Evolutionary conservation across 1,284 basidiomycete genomes (phyloP), one percentile per base, ranked within the genome.

Genomic region (Taiwanofungus camphoratus): DNA sequence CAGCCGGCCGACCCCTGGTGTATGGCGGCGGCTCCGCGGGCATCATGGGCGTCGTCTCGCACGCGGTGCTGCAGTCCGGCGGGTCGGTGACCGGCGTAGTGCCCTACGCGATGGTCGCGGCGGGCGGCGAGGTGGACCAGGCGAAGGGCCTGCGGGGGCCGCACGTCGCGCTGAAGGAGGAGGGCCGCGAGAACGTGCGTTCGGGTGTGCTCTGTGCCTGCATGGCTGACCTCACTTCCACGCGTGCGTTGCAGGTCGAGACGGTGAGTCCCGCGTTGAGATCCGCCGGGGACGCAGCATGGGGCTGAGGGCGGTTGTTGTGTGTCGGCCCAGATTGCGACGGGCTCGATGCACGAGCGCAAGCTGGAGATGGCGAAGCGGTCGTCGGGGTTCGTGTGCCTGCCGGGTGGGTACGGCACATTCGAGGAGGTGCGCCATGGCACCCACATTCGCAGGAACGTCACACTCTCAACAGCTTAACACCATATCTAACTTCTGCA

Each of bases 351-450:
- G 93, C 93, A 96, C 58, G 87, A 92, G 56, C 79, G 93, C 18
- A 96, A 96, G 62, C 72, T 85, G 11, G 79, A 84, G 56, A 95
- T 96, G 92, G 90, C 92, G 0, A 74, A 74, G 49, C 71, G 86
- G 16, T 77, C 77, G 0, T 73, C 77, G 22, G 92, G 82, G 0
- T 97, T 97, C 56, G 69, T 96, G 38, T 87, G 82, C 13, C 71
- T 96, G 9, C 92, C 93, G 4, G 93, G 93, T 26, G 93, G 93
- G 0, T 94, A 80, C 57, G 92, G 92, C 13, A 95, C 92, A 0
- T 91, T 90, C 52, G 93, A 96, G 62, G 93, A 96, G 73, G 87
- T 87, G 39, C 18, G 57, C 40, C 13, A 16, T 18, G 19, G 26
- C 29, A 7, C 20, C 22, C 11, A 12, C 15, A 18, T 44, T 20